These are phyloP conservation scores for Colletotrichum echinochloae DNA, from an alignment of 2,329 filamentous ascomycete species.

Conservation along the genomic window DNA sequence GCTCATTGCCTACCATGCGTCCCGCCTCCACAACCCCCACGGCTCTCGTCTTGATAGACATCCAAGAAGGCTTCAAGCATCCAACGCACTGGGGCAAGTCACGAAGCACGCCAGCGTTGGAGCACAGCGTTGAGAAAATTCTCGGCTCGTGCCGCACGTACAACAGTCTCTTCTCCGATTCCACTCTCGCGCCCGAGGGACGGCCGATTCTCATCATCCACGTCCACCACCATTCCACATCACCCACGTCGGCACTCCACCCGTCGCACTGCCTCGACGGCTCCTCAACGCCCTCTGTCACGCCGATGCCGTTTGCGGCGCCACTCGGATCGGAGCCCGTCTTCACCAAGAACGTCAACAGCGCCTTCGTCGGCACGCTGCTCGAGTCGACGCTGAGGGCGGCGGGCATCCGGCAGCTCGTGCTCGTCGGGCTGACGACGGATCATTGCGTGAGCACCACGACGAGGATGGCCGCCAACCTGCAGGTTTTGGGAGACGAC, in stretches of 20 bases:
- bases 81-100: constrained; percentile 53
- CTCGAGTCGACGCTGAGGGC: constrained; percentile 53
- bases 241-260: constrained; percentile 51
- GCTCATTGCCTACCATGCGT: constrained; percentile 41
- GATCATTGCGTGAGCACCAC: constrained; percentile 64
- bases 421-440: constrained; percentile 58
- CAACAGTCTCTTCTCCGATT: neutral
- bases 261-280: constrained; percentile 47
- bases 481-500: constrained; percentile 55
- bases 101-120: constrained; percentile 58
- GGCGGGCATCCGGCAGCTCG: constrained; percentile 51
- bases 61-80: constrained; percentile 57
- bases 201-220: constrained; percentile 54
- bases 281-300: constrained; percentile 48
- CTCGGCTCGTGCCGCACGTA: constrained; percentile 47
- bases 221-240: constrained; percentile 56
- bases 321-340: constrained; percentile 52
- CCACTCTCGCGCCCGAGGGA: constrained; percentile 12
- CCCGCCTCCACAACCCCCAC: constrained; percentile 46
- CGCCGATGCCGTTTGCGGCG: constrained; percentile 43
- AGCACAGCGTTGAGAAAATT: constrained; percentile 55
- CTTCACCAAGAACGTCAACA: constrained; percentile 59
- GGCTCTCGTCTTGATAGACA: constrained; percentile 61
- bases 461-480: constrained; percentile 59
- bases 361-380: constrained; percentile 58